Evolutionary conservation across 1,284 basidiomycete genomes (phyloP), one percentile per base, ranked within the genome.

Genomic region (Cryptococcus neoformans): DNA sequence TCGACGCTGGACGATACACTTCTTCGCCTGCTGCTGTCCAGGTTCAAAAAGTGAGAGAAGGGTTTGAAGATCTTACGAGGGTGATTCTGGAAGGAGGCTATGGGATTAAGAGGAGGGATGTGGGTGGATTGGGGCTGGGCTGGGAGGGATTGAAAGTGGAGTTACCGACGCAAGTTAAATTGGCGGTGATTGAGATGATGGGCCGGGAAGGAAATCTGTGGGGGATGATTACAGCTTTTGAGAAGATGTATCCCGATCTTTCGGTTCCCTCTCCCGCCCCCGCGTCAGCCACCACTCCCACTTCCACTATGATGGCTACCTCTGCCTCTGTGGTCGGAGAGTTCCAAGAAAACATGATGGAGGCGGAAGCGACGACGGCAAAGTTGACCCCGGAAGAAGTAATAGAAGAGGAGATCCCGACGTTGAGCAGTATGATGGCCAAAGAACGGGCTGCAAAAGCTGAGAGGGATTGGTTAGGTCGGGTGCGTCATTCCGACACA

Each of bases 321-420:
- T 28, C 28, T 28, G 28, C 28, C 28, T 28, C 28, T 28, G 28
- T 28, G 28, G 28, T 28, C 45, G n/a, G 49, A 51, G 16, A 56
- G 28, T 28, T 28, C 28, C 28, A 28, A 28, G 28, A 28, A 28
- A 28, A 28, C 28, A 45, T 17, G 17, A 11, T 49, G 36, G 35
- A 17, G 34, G 44, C 40, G 16, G 41, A 51, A 38, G 17, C 44
- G 44, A 44, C 6, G 9, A 7, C 17, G 39, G 36, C 14, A 14
- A 44, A 5, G 41, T 17, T 37, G 49, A 44, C 28, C 28, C 28
- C 28, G 28, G 28, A 28, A 28, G 28, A 40, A 36, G 58, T 53
- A 44, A 50, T 47, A 8, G 60, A 56, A n/a, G 60, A 57, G 44
- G 53, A 57, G 6, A 53, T 58, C 14, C 59, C 59, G 16, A 58